Conservation (phyloP, 805 yeast species). For the Zygosaccharomyces bailii region DNA sequence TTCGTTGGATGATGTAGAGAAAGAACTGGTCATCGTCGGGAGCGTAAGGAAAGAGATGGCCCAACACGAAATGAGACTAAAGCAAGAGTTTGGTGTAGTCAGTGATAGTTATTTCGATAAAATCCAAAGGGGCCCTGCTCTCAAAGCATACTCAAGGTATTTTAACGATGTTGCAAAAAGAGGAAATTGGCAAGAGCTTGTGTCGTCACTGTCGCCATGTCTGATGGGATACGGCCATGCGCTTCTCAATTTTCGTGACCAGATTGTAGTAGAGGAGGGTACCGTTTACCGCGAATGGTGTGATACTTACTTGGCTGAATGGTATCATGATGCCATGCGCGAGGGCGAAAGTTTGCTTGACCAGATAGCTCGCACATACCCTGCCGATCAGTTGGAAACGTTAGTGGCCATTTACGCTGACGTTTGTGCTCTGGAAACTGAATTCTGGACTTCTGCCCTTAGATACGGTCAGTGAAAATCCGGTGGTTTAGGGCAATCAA, state of each 20-base stretch:
- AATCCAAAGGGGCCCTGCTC: slow-evolving; percentile 52
- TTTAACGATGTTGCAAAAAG: slow-evolving; percentile 50
- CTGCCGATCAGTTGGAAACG: slow-evolving; percentile 45
- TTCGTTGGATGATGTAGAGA: slow-evolving; percentile 45
- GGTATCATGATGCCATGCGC: slow-evolving; percentile 52
- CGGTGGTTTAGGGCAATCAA: not conserved
- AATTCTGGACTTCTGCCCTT: slow-evolving; percentile 61
- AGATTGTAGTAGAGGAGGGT: slow-evolving; percentile 29
- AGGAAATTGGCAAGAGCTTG: slow-evolving; percentile 61
- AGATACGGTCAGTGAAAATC: slow-evolving; percentile 2
- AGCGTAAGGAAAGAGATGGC: slow-evolving; percentile 54
- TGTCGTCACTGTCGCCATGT: slow-evolving; percentile 72
- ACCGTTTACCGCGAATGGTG: slow-evolving; percentile 49
- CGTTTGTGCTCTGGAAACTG: slow-evolving; percentile 58
- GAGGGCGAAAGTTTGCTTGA: slow-evolving; percentile 51
- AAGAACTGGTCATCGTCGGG: slow-evolving; percentile 49
- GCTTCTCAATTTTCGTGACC: slow-evolving; percentile 37
- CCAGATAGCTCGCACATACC: slow-evolving; percentile 39
- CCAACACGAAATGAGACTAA: slow-evolving; percentile 52
- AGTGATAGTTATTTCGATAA: slow-evolving; percentile 46
- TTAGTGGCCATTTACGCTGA: slow-evolving; percentile 56
- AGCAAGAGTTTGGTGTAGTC: slow-evolving; percentile 33
- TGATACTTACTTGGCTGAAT: slow-evolving; percentile 54
- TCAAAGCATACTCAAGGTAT: slow-evolving; percentile 59
- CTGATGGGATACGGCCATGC: slow-evolving; percentile 68